A percentile compares a stretch with the other conserved stretches of the same genome.
Evolutionary conservation across 176 grass and related monocot species (phyloP).

Genomic region (Zoysia japonica): DNA sequence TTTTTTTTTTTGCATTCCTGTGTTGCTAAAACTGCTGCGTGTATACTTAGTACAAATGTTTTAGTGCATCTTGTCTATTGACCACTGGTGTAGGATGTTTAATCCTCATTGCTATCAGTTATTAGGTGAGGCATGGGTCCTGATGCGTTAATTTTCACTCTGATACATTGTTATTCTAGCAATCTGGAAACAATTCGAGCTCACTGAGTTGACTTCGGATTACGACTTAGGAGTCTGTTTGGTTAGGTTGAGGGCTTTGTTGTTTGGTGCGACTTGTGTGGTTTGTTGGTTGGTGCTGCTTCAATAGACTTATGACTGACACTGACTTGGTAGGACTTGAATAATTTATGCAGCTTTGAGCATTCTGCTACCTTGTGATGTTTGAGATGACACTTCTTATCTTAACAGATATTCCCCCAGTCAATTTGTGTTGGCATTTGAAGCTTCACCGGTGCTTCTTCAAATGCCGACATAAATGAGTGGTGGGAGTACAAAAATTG

Average conservation of each 20-base stretch:
- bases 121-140: not conserved
- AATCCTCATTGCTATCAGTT: not conserved
- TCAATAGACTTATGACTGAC: not conserved
- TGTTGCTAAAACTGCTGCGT: too few relatives aligned
- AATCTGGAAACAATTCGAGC: not conserved
- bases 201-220: not conserved
- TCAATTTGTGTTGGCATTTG: too few relatives aligned
- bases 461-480: too few relatives aligned
- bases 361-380: conserved; percentile 1
- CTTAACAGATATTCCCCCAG: not conserved
- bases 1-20: too few relatives aligned
- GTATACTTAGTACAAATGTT: too few relatives aligned
- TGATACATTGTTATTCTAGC: not conserved
- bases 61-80: not conserved
- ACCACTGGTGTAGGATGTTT: not conserved
- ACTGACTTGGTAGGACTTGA: conserved; percentile 1
- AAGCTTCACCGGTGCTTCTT: too few relatives aligned
- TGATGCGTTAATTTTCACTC: not conserved
- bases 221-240: not conserved
- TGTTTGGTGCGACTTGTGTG: not conserved
- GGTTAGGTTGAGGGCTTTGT: not conserved
- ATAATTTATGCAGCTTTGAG: not conserved
- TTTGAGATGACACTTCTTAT: not conserved
- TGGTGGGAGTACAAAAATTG: not conserved
- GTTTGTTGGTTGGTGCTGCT: not conserved